Base-by-base conservation (phyloP, 2,329 filamentous ascomycete species). In the Claviceps pazoutovae region DNA sequence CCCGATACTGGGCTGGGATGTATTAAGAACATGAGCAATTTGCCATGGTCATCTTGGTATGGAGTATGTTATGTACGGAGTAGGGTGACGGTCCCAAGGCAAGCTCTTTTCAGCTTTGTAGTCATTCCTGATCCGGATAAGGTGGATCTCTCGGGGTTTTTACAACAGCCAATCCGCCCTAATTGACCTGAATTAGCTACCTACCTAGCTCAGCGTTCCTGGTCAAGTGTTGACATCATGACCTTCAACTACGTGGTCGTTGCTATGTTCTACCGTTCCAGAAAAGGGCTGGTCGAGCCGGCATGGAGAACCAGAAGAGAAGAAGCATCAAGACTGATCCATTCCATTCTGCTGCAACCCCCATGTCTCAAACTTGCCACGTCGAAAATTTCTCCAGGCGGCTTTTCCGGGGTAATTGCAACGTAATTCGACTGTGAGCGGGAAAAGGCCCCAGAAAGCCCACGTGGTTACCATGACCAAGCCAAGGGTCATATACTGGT, bases 401-500 rank as follows among this genome's bases (percentile, higher is more conserved):
- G 17, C 17, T 11, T 37, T 11, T n/a, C n/a, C 5, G 17, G 34
- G 9, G 11, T 21, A 14, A 34, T 21, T 16, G 17, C 36, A 43
- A 8, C 9, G 26, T 13, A 49, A 17, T 43, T n/a, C 36, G 42
- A 23, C 39, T 9, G 39, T 41, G 8, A 23, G 19, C 19, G 42
- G 19, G 19, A 43, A n/a, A 43, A 9, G 16, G 16, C 39, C n/a
- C 39, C 7, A 19, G 39, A 39, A 30, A n/a, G 16, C 41, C 34
- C 2, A 54, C 47, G 8, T 21, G 17, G 2, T 43, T 21, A 14
- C 13, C n/a, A 69, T 69, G 67, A 47, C 51, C 7, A 62, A 64
- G 34, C 56, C 64, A 23, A 61, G 67, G 34, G 83, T 88, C 2
- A 74, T 88, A 37, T 88, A 86, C 64, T 88, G 85, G 85, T 88